These are phyloP conservation scores for Candida xyloterini DNA, from an alignment of 805 yeast genomes.

Conservation along the genomic window DNA sequence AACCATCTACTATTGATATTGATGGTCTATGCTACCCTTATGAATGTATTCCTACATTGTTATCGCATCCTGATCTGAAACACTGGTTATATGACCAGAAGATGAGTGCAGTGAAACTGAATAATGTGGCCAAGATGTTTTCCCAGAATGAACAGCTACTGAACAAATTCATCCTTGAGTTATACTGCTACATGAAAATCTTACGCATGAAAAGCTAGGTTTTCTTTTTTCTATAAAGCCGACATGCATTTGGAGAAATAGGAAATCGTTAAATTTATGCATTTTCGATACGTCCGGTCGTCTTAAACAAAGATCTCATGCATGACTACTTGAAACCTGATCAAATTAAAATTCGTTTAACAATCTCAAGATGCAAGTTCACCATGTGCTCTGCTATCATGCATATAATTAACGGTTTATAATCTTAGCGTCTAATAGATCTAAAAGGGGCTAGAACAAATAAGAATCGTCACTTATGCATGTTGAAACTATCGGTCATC, in stretches of 20 bases:
- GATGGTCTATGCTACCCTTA: slow-evolving; percentile 15
- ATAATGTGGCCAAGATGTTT: slow-evolving; percentile 9
- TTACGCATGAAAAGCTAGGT: slow-evolving; percentile 5
- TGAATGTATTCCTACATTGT: slow-evolving; percentile 9
- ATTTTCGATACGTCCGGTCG: background rate
- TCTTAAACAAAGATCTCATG: no score
- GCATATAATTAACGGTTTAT: no score
- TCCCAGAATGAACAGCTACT: slow-evolving; percentile 13
- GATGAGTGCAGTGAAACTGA: slow-evolving; percentile 10
- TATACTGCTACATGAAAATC: slow-evolving; percentile 16
- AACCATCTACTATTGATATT: slow-evolving; percentile 5
- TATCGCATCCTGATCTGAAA: slow-evolving; percentile 11
- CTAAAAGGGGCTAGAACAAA: no score
- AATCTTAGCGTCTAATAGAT: no score
- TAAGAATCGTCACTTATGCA: no score
- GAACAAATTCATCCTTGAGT: slow-evolving; percentile 12
- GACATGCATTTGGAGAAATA: background rate
- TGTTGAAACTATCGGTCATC: no score
- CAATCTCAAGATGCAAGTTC: no score
- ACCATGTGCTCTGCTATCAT: no score
- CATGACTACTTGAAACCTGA: no score
- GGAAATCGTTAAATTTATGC: slow-evolving; percentile 1
- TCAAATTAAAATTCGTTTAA: no score
- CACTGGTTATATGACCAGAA: slow-evolving; percentile 20
- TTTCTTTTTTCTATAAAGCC: slow-evolving; percentile 1